phyloP scores from a whole-genome alignment of 2,329 filamentous ascomycete genomes.

The Cytospora leucostoma region DNA sequence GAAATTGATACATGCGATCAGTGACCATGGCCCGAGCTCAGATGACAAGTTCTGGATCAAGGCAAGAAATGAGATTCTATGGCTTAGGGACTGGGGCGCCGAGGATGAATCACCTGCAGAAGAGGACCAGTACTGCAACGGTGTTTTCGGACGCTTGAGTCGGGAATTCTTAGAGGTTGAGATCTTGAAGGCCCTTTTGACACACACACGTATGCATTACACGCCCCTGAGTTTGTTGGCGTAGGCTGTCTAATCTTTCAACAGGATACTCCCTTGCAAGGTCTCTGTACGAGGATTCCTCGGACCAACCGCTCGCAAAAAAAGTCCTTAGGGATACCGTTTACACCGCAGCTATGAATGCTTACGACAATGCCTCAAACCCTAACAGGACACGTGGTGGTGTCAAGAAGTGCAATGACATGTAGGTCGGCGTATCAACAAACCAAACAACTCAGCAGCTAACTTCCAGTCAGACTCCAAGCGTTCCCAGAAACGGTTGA shows the following conservation, averaged over 20 bases:
- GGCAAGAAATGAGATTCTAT: constrained; percentile 66
- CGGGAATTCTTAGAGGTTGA: constrained; percentile 67
- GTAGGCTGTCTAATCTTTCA: constrained; percentile 29
- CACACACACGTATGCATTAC: constrained; percentile 55
- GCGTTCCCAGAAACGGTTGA: constrained; percentile 63
- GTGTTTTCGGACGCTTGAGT: constrained; percentile 62
- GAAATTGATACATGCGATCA: constrained; percentile 58
- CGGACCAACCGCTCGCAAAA: constrained; percentile 50
- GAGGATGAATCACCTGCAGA: constrained; percentile 41
- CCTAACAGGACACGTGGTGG: constrained; percentile 75
- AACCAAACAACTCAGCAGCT: neutral
- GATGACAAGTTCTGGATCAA: constrained; percentile 66
- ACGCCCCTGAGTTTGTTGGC: neutral
- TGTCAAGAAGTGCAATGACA: constrained; percentile 75
- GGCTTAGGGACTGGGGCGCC: constrained; percentile 73
- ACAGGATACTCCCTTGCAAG: constrained; percentile 63
- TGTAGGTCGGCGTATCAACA: constrained; percentile 50
- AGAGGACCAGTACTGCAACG: constrained; percentile 40
- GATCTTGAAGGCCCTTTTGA: constrained; percentile 67
- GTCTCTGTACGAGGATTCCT: constrained; percentile 60
- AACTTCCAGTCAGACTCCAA: constrained; percentile 51
- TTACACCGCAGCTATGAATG: constrained; percentile 63
- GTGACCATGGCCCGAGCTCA: constrained; percentile 52
- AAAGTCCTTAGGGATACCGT: constrained; percentile 61
- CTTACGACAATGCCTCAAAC: constrained; percentile 82